Conservation (phyloP, 2,329 filamentous ascomycete species). For the Colletotrichum liaoningense region DNA sequence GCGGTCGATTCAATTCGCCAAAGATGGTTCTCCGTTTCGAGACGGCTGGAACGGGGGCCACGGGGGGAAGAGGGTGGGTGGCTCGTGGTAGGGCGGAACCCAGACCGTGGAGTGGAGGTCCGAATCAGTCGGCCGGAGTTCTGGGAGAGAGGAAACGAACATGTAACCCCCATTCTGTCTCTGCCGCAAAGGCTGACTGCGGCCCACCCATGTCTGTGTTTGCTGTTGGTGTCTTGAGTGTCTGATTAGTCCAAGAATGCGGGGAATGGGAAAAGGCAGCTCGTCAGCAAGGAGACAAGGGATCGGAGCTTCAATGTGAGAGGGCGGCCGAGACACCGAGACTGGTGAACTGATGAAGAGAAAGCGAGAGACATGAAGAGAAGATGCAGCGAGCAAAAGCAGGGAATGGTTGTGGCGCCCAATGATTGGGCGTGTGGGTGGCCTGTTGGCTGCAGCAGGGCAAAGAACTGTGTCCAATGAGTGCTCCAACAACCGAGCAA, state of each 20-base stretch:
- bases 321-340: constrained; percentile 5
- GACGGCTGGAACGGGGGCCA: not conserved
- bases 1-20: not conserved
- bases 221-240: not conserved
- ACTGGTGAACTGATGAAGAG: no score
- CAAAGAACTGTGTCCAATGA: not conserved
- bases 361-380: no score
- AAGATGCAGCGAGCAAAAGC: not conserved
- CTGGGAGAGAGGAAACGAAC: not conserved
- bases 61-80: not conserved
- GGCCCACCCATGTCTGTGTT: not conserved
- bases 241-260: constrained; percentile 2
- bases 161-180: not conserved
- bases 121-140: not conserved
- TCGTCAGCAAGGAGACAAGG: not conserved
- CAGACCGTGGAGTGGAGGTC: not conserved
- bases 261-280: not conserved
- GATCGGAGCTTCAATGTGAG: not conserved
- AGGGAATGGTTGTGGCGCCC: constrained; percentile 10
- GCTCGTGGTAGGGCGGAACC: not conserved
- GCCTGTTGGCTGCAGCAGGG: constrained; percentile 9
- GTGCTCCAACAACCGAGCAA: not conserved
- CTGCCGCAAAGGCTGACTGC: not conserved
- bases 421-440: not conserved
- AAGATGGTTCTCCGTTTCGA: not conserved